Base-by-base conservation (phyloP, 139 green algal genomes). In the Chlamydomonas sp. region DNA sequence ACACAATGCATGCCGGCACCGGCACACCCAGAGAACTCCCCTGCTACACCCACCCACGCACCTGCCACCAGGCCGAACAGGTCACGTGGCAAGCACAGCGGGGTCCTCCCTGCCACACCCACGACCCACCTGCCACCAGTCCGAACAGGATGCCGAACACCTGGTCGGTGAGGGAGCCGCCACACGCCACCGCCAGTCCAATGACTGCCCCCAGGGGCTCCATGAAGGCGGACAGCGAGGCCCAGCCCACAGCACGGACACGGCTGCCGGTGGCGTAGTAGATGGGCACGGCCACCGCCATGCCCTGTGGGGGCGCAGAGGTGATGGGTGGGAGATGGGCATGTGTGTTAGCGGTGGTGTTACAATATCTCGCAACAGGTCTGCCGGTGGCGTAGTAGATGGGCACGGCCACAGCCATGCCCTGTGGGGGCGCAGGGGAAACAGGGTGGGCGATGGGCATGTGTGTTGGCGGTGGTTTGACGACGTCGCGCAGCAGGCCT, bases 251-350 rank as follows among this genome's bases (percentile, higher is more conserved):
- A 63, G 90, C 96, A 57, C 95, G 95, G 82, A 72, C 91, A 58
- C 87, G 89, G 49, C 67, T 90, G 49, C 93, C 90, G 0, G 96
- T 98, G 60, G 95, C 93, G 72, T 96, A 98, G 90, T 96, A 98
- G 20, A 98, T 91, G 0, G 96, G 95, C 78, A 97, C 92, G 0
- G 96, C 95, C 57, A 98, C 93, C 15, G 92, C 95, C 7, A 98
- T 90, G 71, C 96, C 79, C 71, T 18, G 71, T 5, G 2, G 17
- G 6, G 9, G 63, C 5, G 3, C 5, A 15, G 7, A 17, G 61
- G 66, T 49, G 31, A 49, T 49, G 31, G 31, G 31, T 49, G 31
- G 31, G 31, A 49, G 31, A 49, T 49, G 31, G 31, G 31, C 31
- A 49, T 49, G 31, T 49, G 31, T 49, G 31, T 49, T 49, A 49